Evolutionary conservation across 1,139 yeast species (phyloP).

Genomic region (Hyphopichia burtonii): DNA sequence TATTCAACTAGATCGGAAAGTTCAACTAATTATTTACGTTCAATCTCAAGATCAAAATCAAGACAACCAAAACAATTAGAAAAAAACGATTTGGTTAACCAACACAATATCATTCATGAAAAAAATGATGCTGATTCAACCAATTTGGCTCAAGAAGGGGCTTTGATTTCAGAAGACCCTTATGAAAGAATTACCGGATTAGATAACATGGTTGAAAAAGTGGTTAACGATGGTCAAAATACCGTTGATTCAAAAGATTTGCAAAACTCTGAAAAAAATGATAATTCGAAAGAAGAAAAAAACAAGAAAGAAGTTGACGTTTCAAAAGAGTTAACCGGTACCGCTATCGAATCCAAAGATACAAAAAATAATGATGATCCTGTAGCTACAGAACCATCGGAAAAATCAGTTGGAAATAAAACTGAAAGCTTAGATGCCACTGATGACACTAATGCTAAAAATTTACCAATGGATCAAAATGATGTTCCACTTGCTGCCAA

Average conservation of each 20-base stretch:
- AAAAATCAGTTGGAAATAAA: no score
- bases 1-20: conserved; percentile 32
- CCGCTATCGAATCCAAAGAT: no score
- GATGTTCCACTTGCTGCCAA: conserved; percentile 1
- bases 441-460: neutral
- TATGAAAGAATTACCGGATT: conserved; percentile 39
- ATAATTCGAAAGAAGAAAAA: no score
- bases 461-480: neutral
- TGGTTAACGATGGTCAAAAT: conserved; percentile 14
- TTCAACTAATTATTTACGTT: conserved; percentile 53
- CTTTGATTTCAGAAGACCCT: conserved; percentile 48
- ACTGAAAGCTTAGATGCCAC: no score
- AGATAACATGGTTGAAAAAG: conserved; percentile 43
- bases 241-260: neutral
- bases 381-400: no score
- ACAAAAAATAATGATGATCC: no score
- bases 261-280: neutral
- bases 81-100: conserved; percentile 26
- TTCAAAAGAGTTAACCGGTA: no score
- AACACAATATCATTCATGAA: conserved; percentile 20
- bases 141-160: conserved; percentile 44
- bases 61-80: conserved; percentile 34
- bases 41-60: conserved; percentile 63
- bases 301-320: no score
- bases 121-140: conserved; percentile 45